These are phyloP conservation scores for Terfezia claveryi DNA, from an alignment of 495 filamentous ascomycete genomes.

Conservation along the genomic window DNA sequence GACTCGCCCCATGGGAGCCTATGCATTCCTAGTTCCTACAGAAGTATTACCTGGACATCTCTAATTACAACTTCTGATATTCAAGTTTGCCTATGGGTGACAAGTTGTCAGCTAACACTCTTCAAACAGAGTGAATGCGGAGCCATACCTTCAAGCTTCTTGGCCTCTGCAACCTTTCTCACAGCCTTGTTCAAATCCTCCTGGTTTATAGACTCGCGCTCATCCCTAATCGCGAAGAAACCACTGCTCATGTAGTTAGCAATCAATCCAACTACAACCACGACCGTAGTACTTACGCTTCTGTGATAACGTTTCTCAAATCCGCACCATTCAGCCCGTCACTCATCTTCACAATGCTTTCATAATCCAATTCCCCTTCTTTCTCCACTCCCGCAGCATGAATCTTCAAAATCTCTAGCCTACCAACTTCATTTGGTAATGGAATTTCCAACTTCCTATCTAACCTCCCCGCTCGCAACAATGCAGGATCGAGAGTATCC, in stretches of 20 bases:
- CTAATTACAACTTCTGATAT: conserved; percentile 72
- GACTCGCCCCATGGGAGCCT: neutral
- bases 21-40: neutral
- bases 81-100: conserved; percentile 40
- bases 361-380: conserved; percentile 95
- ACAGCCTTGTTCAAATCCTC: conserved; percentile 99
- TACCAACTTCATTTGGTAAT: conserved; percentile 93
- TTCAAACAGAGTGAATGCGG: conserved; percentile 4
- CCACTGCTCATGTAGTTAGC: conserved; percentile 34
- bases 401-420: conserved; percentile 97
- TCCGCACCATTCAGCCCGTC: conserved; percentile 95
- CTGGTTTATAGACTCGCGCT: conserved; percentile 84
- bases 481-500: conserved; percentile 87
- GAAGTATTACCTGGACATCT: neutral
- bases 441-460: conserved; percentile 99
- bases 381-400: conserved; percentile 67
- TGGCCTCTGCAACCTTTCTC: conserved; percentile 83
- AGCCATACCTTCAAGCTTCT: conserved; percentile 71
- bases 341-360: conserved; percentile 99
- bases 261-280: neutral
- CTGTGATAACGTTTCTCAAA: conserved; percentile 91
- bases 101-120: neutral
- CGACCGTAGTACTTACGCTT: conserved; percentile 48
- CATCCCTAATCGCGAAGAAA: conserved; percentile 91
- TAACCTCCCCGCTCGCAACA: conserved; percentile 79